Evolutionary conservation across 2,329 filamentous ascomycete genomes (phyloP), one percentile per base, ranked within the genome.

Genomic region (Fusarium fujikuroi): DNA sequence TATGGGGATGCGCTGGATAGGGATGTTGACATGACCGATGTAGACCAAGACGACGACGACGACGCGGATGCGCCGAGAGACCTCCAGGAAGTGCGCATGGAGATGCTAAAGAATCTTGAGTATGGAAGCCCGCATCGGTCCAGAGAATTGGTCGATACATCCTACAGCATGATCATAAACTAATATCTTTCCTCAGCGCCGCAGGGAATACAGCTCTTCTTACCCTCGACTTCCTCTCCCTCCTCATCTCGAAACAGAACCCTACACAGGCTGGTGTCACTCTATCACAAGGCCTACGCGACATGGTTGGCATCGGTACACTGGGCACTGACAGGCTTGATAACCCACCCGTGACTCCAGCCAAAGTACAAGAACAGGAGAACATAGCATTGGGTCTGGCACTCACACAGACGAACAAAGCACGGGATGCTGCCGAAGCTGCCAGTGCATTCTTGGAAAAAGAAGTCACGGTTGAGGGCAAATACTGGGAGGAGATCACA

Each of bases 401-500:
- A 60, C 85, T 96, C 70, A 90, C 95, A 77, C 92, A 92, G 50
- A 90, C 97, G 74, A 91, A 93, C 76, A 88, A 89, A 39, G 91
- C 93, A 7, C 91, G 94, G 3, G 92, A 93, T 75, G 91, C 91
- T 40, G 88, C 97, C 28, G 84, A 94, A 19, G 87, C 90, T 15
- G 92, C 95, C 9, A 92, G 93, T 1, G 86, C 88, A 32, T 88
- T 93, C 44, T 83, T 99, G 18, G 89, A 94, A 75, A 89, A 88
- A 16, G 95, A 97, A 80, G 92, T 97, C 39, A 87, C 89, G 15
- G 89, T 90, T 36, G 96, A 99, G 84, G 92, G 91, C 4, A 92
- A 88, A 76, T 99, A 97, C 81, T 99, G 96, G 96, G 89, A 92
- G 62, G 92, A 97, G 76, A 89, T 98, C 5, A 84, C 97, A 52